Conservation (phyloP, 2,329 filamentous ascomycete genomes). For the Plenodomus tracheiphilus region DNA sequence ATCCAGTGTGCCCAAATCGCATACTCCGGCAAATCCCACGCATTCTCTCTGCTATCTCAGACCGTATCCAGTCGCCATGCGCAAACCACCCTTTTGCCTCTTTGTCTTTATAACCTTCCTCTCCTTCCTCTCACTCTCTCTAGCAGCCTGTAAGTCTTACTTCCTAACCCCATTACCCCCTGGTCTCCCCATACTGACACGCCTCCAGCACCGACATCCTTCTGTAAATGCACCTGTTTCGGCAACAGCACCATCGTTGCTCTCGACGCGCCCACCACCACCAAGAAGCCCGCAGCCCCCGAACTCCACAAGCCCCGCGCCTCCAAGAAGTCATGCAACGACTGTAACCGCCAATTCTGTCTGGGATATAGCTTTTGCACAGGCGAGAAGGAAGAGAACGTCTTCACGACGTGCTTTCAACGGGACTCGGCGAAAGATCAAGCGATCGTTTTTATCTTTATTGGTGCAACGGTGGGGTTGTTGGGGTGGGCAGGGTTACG, state of each 20-base stretch:
- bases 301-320: constrained; percentile 33
- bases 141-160: constrained; percentile 49
- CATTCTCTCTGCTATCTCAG: background rate
- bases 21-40: background rate
- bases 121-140: constrained; percentile 42
- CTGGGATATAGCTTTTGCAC: constrained; percentile 65
- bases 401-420: constrained; percentile 69
- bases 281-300: constrained; percentile 24
- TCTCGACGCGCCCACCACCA: constrained; percentile 53
- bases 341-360: constrained; percentile 71
- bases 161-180: background rate
- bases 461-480: constrained; percentile 63
- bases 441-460: constrained; percentile 68
- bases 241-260: constrained; percentile 70
- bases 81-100: constrained; percentile 23
- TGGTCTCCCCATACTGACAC: background rate
- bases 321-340: constrained; percentile 59
- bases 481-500: constrained; percentile 63
- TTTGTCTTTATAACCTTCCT: constrained; percentile 34
- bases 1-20: background rate
- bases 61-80: constrained; percentile 18
- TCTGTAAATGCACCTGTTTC: constrained; percentile 74
- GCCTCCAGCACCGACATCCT: constrained; percentile 59
- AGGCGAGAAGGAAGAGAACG: constrained; percentile 63
- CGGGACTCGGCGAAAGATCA: constrained; percentile 70